Evolutionary conservation across 345 rosid species (phyloP).

Genomic region (Sisymbrium irio): DNA sequence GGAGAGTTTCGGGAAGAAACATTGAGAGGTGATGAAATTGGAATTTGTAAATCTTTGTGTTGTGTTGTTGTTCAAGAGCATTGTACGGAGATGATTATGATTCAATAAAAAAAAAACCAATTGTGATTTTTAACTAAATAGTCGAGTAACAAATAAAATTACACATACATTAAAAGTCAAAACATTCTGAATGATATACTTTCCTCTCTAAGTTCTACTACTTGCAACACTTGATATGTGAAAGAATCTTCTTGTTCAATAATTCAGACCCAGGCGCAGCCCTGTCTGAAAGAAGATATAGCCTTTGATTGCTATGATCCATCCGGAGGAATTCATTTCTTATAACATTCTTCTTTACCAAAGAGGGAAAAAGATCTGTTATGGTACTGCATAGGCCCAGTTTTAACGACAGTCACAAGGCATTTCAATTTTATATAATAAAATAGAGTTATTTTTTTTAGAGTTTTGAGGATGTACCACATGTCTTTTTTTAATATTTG

Average conservation of each 20-base stretch:
- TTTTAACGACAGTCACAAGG: too few relatives aligned
- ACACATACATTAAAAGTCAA: neutral
- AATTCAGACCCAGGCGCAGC: neutral
- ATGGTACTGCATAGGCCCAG: too few relatives aligned
- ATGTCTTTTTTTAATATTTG: too few relatives aligned
- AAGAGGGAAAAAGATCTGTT: too few relatives aligned
- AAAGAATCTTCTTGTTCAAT: neutral
- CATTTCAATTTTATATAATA: too few relatives aligned
- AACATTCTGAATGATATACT: too few relatives aligned
- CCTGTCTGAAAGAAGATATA: too few relatives aligned
- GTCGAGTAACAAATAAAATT: neutral
- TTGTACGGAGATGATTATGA: neutral
- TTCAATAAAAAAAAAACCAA: neutral
- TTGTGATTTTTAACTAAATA: neutral
- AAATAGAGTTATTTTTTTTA: too few relatives aligned
- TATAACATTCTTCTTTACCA: too few relatives aligned
- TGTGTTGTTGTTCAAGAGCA: neutral
- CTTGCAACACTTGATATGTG: neutral
- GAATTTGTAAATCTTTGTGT: slow-evolving; percentile 17
- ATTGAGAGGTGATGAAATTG: neutral
- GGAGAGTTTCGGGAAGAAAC: slow-evolving; percentile 31
- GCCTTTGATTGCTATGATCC: too few relatives aligned
- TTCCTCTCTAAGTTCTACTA: neutral
- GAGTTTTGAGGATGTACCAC: too few relatives aligned
- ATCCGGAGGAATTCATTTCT: too few relatives aligned